phyloP scores from a whole-genome alignment of 2,329 filamentous ascomycete species.

The Nothophoma quercina region DNA sequence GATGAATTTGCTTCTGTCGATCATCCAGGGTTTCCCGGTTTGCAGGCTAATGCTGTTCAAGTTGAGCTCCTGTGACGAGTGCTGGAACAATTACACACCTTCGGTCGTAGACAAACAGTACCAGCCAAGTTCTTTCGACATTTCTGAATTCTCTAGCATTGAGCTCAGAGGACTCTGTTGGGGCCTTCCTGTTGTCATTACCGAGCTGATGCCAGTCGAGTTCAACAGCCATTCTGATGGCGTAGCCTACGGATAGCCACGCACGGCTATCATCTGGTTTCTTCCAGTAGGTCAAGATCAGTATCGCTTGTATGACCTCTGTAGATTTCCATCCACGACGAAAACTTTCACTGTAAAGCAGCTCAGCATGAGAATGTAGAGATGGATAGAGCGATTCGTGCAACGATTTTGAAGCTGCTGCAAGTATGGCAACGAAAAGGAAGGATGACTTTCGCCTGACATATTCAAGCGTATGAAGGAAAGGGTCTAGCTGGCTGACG shows the following conservation, averaged over 20 bases:
- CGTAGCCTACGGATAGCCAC: slow-evolving; percentile 13
- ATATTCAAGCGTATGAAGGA: slow-evolving; percentile 1
- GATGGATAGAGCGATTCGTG: background rate
- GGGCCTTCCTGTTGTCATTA: background rate
- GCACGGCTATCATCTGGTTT: slow-evolving; percentile 12
- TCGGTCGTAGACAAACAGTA: slow-evolving; percentile 12
- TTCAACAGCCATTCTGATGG: slow-evolving; percentile 18
- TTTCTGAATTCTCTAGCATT: background rate
- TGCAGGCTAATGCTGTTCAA: slow-evolving; percentile 3
- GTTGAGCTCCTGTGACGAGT: background rate
- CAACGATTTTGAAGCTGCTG: slow-evolving; percentile 1
- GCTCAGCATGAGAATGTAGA: background rate
- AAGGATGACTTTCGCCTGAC: background rate
- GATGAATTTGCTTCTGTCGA: slow-evolving; percentile 9
- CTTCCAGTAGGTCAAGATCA: slow-evolving; percentile 20
- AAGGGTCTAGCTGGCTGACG: slow-evolving; percentile 8
- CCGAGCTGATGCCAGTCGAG: slow-evolving; percentile 17
- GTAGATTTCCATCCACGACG: background rate
- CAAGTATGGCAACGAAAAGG: background rate
- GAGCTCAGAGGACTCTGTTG: background rate
- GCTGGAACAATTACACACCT: background rate
- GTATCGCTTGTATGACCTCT: slow-evolving; percentile 14
- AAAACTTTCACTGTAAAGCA: background rate
- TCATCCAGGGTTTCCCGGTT: slow-evolving; percentile 15
- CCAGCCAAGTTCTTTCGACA: slow-evolving; percentile 9